phyloP scores from a whole-genome alignment of 108 stramenopile species.

The Nitzschia sp. region DNA sequence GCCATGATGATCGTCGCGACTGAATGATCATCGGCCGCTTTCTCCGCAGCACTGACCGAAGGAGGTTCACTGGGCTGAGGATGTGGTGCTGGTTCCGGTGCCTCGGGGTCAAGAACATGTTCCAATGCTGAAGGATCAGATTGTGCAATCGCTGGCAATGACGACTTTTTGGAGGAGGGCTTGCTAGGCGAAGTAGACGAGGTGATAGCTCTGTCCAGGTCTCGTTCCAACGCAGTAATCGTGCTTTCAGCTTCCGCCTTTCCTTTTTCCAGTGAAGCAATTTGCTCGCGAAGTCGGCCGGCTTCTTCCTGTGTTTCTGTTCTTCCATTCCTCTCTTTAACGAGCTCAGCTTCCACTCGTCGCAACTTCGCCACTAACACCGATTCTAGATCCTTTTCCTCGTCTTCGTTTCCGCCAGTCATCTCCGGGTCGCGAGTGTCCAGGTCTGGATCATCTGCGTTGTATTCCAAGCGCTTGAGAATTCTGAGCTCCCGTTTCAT shows the following conservation, averaged over 20 bases:
- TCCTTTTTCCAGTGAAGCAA: slow-evolving; percentile 48
- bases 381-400: slow-evolving; percentile 77
- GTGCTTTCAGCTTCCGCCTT: slow-evolving; percentile 66
- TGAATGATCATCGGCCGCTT: slow-evolving; percentile 81
- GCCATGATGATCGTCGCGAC: slow-evolving; percentile 92
- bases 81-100: slow-evolving; percentile 33
- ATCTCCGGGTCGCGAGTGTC: slow-evolving; percentile 70
- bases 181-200: slow-evolving; percentile 34
- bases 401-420: slow-evolving; percentile 48
- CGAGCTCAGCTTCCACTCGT: slow-evolving; percentile 82
- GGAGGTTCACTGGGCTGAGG: slow-evolving; percentile 27
- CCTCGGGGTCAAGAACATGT: slow-evolving; percentile 67
- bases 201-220: slow-evolving; percentile 73
- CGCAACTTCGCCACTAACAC: slow-evolving; percentile 79
- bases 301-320: slow-evolving; percentile 42
- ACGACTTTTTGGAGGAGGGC: slow-evolving; percentile 15
- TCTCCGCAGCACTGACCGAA: slow-evolving; percentile 44
- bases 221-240: slow-evolving; percentile 72
- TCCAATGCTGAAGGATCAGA: slow-evolving; percentile 60
- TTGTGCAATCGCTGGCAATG: slow-evolving; percentile 15
- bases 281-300: slow-evolving; percentile 38
- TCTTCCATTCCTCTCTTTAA: slow-evolving; percentile 69
- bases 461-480: slow-evolving; percentile 85
- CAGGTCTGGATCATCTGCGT: slow-evolving; percentile 75
- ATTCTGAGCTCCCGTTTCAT: slow-evolving; percentile 86